Evolutionary conservation across 768 basidiomycete genomes (phyloP).

Genomic region (Mycena galopus): DNA sequence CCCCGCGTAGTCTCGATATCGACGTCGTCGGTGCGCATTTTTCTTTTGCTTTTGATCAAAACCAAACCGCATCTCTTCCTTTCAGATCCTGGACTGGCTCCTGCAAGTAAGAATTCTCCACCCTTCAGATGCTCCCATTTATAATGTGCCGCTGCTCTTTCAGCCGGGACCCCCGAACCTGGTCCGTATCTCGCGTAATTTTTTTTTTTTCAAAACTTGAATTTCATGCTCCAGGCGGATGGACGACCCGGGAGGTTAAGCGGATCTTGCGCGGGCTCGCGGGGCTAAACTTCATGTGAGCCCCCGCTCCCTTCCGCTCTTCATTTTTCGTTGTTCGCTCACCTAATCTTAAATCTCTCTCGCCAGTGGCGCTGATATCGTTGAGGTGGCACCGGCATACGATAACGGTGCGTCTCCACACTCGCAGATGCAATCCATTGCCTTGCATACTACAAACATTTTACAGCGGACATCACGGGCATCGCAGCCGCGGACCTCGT

Average conservation of each 20-base stretch:
- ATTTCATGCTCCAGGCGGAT: conserved; percentile 44
- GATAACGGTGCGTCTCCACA: conserved; percentile 55
- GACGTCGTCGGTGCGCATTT: conserved; percentile 64
- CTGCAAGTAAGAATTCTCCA: conserved; percentile 59
- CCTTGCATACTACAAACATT: no score
- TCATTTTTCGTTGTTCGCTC: not conserved
- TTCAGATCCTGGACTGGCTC: conserved; percentile 71
- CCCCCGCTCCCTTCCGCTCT: no score
- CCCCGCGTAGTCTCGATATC: conserved; percentile 63
- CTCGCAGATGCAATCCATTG: not conserved
- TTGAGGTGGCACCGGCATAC: conserved; percentile 65
- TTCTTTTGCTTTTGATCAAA: no score
- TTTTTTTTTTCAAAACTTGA: no score
- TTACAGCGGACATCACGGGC: conserved; percentile 51
- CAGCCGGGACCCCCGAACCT: conserved; percentile 40
- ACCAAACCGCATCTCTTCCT: no score
- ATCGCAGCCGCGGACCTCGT: conserved; percentile 58
- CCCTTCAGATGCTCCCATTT: not conserved
- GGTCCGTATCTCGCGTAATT: no score
- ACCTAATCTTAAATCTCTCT: not conserved
- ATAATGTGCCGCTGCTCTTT: not conserved
- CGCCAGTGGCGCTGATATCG: conserved; percentile 65
- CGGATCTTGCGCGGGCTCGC: conserved; percentile 71
- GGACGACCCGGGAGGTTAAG: conserved; percentile 75
- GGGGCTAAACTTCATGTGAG: conserved; percentile 73